A percentile compares a stretch with the other conserved stretches of the same genome.
Evolutionary conservation across 2,329 filamentous ascomycete genomes (phyloP).

Genomic region (Fusarium nisikadoi): DNA sequence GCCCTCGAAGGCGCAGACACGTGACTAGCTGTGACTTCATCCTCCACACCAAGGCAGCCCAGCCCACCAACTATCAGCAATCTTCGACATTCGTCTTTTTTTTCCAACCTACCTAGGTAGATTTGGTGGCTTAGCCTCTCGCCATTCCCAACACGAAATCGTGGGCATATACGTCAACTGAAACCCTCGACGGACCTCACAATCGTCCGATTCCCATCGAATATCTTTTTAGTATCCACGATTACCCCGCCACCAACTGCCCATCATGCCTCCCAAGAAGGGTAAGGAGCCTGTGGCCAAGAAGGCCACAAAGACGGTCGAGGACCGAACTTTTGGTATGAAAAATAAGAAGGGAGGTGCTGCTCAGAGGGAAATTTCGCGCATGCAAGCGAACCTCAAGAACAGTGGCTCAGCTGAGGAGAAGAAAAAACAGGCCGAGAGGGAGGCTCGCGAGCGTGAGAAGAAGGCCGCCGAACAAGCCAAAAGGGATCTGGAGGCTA

Average conservation of each 20-base stretch:
- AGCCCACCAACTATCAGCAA: constrained; percentile 45
- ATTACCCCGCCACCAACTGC: constrained; percentile 46
- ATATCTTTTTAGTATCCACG: constrained; percentile 25
- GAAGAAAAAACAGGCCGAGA: constrained; percentile 80
- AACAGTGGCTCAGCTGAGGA: constrained; percentile 84
- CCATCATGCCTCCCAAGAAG: constrained; percentile 79
- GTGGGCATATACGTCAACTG: background rate
- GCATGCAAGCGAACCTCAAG: constrained; percentile 78
- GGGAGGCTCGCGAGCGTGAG: constrained; percentile 78
- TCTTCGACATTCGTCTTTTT: constrained; percentile 41
- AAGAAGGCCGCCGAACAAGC: constrained; percentile 91
- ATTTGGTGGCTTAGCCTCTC: constrained; percentile 28
- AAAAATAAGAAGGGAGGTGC: constrained; percentile 98
- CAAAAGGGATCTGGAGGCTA: constrained; percentile 79
- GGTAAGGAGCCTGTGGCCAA: constrained; percentile 65
- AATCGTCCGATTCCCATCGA: constrained; percentile 1
- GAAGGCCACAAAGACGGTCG: constrained; percentile 74
- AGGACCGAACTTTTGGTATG: constrained; percentile 99
- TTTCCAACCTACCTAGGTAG: background rate
- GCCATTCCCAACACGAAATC: constrained; percentile 24
- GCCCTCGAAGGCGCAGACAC: constrained; percentile 28
- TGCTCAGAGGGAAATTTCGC: constrained; percentile 90
- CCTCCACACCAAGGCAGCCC: constrained; percentile 41
- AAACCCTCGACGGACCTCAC: constrained; percentile 2
- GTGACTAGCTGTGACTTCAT: constrained; percentile 46